Evolutionary conservation across 176 grass and related monocot species (phyloP).

Genomic region (Pontederia crassipes): DNA sequence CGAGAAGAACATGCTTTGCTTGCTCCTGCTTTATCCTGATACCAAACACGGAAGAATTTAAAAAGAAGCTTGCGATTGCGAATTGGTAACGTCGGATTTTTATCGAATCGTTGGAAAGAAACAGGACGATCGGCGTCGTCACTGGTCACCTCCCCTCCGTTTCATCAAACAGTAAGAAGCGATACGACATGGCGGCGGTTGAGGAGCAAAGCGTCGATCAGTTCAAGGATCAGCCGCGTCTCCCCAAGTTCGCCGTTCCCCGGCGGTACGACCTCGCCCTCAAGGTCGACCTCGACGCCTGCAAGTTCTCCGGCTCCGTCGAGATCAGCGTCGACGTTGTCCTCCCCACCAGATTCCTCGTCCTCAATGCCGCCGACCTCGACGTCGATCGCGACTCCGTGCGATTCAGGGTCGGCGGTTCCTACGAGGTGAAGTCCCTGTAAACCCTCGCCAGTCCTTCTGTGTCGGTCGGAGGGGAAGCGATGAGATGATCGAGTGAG

Average conservation of each 20-base stretch:
- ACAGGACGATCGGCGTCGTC: too few species aligned
- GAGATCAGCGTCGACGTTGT: conserved; percentile 35
- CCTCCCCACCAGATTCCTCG: conserved; percentile 51
- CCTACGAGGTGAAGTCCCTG: neutral
- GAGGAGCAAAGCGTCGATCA: neutral
- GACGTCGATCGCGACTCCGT: conserved; percentile 33
- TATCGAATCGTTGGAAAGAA: too few species aligned
- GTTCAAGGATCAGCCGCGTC: conserved; percentile 41
- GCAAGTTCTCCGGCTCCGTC: conserved; percentile 40
- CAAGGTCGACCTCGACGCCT: conserved; percentile 40
- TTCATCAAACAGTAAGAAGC: too few species aligned
- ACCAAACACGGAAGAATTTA: too few species aligned
- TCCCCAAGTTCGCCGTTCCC: conserved; percentile 53
- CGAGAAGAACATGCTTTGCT: too few species aligned
- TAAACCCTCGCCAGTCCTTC: neutral
- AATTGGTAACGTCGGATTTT: too few species aligned
- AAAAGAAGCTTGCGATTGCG: too few species aligned
- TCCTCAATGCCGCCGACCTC: conserved; percentile 65
- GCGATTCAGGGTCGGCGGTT: conserved; percentile 20
- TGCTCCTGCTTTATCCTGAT: too few species aligned
- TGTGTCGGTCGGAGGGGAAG: neutral
- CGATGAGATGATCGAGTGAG: too few species aligned
- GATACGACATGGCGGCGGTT: neutral
- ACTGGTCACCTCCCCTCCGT: too few species aligned
- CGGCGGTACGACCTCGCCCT: conserved; percentile 45